phyloP scores from a whole-genome alignment of 768 basidiomycete genomes.

The Psilocybe cyanescens region DNA sequence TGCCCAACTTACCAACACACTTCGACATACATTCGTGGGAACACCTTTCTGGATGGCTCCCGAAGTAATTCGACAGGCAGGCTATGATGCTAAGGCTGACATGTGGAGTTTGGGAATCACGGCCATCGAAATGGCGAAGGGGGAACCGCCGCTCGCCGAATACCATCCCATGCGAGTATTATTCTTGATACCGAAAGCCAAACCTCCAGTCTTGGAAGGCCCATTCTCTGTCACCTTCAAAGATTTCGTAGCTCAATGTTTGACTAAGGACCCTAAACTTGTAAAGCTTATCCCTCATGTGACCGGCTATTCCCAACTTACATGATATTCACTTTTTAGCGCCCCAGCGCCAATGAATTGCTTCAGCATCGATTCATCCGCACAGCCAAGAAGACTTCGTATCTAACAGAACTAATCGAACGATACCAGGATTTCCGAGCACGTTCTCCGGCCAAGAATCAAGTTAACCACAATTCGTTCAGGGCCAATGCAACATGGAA shows the following conservation, averaged over 20 bases:
- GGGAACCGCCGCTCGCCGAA: conserved; percentile 94
- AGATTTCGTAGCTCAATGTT: conserved; percentile 87
- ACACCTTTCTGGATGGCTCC: conserved; percentile 99
- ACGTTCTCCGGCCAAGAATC: conserved; percentile 62
- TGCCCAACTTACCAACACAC: conserved; percentile 91
- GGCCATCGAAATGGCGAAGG: conserved; percentile 97
- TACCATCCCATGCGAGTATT: conserved; percentile 99
- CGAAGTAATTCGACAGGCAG: conserved; percentile 96
- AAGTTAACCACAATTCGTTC: conserved; percentile 59
- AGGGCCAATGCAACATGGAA: conserved; percentile 71
- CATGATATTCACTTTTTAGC: conserved; percentile 45
- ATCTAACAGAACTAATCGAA: conserved; percentile 86
- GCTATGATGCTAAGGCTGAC: conserved; percentile 95
- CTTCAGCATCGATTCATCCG: conserved; percentile 94
- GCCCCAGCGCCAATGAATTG: conserved; percentile 89
- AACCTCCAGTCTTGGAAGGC: conserved; percentile 89
- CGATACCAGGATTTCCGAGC: conserved; percentile 80
- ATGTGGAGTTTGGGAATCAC: conserved; percentile 99
- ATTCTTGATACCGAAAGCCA: conserved; percentile 97
- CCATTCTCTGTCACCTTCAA: conserved; percentile 86
- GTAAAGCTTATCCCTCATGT: conserved; percentile 44
- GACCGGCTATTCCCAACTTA: conserved; percentile 7
- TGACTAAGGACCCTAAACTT: conserved; percentile 88
- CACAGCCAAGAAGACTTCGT: conserved; percentile 79
- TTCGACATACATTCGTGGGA: conserved; percentile 97